Base-by-base conservation (phyloP, 1,139 yeast species). In the Hemisphaericaspora subhashii region DNA sequence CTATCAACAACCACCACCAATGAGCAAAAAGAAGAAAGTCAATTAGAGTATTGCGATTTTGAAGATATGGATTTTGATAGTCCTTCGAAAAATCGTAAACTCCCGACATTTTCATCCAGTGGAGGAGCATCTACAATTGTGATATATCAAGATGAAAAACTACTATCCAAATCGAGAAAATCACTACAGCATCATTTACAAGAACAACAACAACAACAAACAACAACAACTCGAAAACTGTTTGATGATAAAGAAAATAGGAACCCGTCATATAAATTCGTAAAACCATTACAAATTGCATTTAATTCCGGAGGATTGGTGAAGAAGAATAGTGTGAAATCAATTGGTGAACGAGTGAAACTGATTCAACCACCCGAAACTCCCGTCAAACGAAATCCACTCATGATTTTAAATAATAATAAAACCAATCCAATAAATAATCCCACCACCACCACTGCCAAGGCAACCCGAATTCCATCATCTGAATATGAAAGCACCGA, bases 261-360 rank as follows among this genome's bases (percentile, higher is more conserved):
- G 30, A 16, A 13, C 10, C 52, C 75, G 16, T 74, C 83, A 1
- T 87, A 82, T 60, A 78, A 80, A 47, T 78, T 80, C 41, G 95
- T 85, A 23, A 85, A 84, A 55, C 96, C 96, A 4, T 69, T 86
- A 34, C 95, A 86, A 57, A 83, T 92, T 0, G 96, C 94, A 11
- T 88, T 88, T 58, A 74, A 79, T 60, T 79, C 92, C 4, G 68
- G 86, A 0, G 96, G 96, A 0, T 66, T 87, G 32, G 60, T 83
- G 43, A 85, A 90, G 44, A 87, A 87, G 62, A 81, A 78, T 46
- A 76, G 81, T 39, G 60, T 80, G 17, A 58, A 34, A 5, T 52
- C 48, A 27, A 38, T 38, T 15, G 44, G n/a, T n/a, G n/a, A 42
- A 46, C 14, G 14, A 8, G 55, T n/a, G n/a, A n/a, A 66, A 43